phyloP scores from a whole-genome alignment of 805 yeast genomes.

The Kodamaea leandrae region DNA sequence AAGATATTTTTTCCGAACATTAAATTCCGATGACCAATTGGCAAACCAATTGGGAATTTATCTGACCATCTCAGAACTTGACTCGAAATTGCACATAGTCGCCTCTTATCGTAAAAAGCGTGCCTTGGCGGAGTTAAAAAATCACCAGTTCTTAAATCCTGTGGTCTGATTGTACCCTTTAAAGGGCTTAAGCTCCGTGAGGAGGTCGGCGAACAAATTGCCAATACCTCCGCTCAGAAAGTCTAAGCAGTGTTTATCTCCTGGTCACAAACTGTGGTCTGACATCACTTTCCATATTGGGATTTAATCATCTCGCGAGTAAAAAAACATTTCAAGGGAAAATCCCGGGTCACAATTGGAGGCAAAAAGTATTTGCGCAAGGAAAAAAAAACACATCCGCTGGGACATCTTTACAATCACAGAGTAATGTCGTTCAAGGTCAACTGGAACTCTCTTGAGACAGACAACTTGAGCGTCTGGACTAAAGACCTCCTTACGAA shows the following conservation, averaged over 20 bases:
- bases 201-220: no score
- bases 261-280: background rate
- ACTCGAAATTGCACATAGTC: no score
- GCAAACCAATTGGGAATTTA: no score
- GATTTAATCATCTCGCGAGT: slow-evolving; percentile 1
- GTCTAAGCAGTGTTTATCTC: background rate
- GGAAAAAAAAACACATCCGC: background rate
- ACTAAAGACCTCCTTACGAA: slow-evolving; percentile 64
- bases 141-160: no score
- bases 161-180: no score
- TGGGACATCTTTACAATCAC: background rate
- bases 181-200: no score
- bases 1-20: no score
- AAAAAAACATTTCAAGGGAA: background rate
- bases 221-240: no score
- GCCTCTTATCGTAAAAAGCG: no score
- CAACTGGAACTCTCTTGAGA: slow-evolving; percentile 73
- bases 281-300: background rate
- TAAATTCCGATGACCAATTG: no score
- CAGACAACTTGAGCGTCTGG: slow-evolving; percentile 59
- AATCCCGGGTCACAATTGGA: background rate
- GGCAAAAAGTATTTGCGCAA: background rate
- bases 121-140: no score
- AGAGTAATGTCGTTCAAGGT: slow-evolving; percentile 68
- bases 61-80: no score